Percentiles rank a stretch among this genome's conserved stretches.
Conservation (phyloP, 2,329 filamentous ascomycete species). For the Alternaria conjuncta region DNA sequence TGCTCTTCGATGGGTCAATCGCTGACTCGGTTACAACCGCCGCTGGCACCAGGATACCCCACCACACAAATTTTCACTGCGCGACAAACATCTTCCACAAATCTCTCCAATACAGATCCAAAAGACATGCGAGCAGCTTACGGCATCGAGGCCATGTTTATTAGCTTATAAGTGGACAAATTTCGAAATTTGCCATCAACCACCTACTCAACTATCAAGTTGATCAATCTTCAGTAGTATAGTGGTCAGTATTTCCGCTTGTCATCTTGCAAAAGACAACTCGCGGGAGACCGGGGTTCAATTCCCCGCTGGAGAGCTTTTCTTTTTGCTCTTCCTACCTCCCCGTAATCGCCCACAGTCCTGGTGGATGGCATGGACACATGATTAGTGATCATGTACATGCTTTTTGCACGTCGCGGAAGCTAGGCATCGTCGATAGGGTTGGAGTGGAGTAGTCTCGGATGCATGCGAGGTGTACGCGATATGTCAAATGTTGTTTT, state of each 20-base stretch:
- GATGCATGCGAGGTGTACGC: not conserved
- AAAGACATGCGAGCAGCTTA: too few species aligned
- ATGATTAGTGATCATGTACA: not conserved
- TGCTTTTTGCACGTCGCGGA: not conserved
- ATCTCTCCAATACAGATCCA: too few species aligned
- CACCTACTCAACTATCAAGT: not conserved
- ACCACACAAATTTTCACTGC: too few species aligned
- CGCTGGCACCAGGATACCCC: too few species aligned
- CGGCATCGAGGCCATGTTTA: too few species aligned
- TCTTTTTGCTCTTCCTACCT: not conserved
- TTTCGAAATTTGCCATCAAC: not conserved
- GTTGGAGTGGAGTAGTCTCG: not conserved
- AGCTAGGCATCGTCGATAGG: not conserved
- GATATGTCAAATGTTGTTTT: not conserved
- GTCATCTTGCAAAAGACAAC: not conserved
- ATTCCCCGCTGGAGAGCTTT: not conserved
- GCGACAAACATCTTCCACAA: too few species aligned
- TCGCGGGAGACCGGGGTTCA: constrained; percentile 1
- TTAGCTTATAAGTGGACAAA: too few species aligned
- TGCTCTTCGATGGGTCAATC: too few species aligned
- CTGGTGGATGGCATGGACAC: not conserved
- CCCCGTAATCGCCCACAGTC: not conserved
- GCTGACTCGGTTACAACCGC: too few species aligned
- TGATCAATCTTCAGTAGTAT: constrained; percentile 2
- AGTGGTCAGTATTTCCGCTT: constrained; percentile 4